These are phyloP conservation scores for Pseudomicrostroma phylloplanum DNA, from an alignment of 1,284 basidiomycete species.

Conservation along the genomic window DNA sequence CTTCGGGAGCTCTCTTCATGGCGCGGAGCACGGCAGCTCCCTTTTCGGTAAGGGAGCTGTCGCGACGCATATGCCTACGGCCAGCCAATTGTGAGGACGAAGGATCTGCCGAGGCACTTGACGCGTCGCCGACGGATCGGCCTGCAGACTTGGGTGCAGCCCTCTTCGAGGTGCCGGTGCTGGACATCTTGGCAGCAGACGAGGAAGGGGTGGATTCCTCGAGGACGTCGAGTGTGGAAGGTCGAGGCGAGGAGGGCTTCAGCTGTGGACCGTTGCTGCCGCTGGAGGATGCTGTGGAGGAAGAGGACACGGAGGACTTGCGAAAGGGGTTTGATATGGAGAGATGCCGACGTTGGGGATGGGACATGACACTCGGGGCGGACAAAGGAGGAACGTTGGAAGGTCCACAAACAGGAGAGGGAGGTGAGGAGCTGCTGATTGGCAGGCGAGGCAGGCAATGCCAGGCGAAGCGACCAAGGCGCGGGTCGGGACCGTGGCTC, in stretches of 20 bases:
- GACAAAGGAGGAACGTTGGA: too few relatives aligned
- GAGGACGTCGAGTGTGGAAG: neutral
- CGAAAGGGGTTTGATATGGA: neutral
- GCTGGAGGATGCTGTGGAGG: neutral
- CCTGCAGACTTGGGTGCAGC: neutral
- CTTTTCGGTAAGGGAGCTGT: constrained; percentile 18
- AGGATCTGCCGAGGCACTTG: neutral
- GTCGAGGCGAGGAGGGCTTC: neutral
- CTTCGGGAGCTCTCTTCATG: constrained; percentile 30
- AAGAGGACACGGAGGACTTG: neutral
- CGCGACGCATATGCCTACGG: neutral
- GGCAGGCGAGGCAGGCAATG: too few relatives aligned
- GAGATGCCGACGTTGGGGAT: neutral
- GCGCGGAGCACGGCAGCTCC: constrained; percentile 46
- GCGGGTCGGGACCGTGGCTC: too few relatives aligned
- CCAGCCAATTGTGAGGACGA: neutral
- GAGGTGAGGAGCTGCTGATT: too few relatives aligned
- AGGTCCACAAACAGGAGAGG: too few relatives aligned
- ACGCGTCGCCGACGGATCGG: neutral
- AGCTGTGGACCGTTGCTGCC: neutral
- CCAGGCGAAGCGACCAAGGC: too few relatives aligned
- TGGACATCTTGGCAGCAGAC: too few relatives aligned
- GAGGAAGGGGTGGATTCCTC: too few relatives aligned
- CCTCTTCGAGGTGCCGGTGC: neutral
- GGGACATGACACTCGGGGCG: neutral